These are phyloP conservation scores for Petunia hybrid DNA, from an alignment of 305 asterid genomes.

Conservation along the genomic window DNA sequence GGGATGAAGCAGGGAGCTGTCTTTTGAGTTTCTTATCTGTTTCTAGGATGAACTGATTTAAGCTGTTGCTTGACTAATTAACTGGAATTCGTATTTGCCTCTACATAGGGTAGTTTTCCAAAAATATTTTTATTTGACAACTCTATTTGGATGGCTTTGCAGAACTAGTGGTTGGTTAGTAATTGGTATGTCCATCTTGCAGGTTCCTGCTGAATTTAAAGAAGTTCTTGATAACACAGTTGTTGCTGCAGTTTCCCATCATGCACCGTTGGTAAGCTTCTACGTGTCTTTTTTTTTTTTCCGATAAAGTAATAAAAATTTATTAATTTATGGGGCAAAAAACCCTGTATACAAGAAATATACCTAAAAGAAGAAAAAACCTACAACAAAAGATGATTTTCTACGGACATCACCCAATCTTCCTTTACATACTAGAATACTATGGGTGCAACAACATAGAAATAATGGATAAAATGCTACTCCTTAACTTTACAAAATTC, in stretches of 20 bases:
- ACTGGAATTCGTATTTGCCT: constrained; percentile 13
- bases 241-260: constrained; percentile 81
- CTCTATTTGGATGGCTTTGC: constrained; percentile 26
- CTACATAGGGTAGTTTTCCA: not conserved
- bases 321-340: no score
- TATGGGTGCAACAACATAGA: no score
- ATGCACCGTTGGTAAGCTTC: constrained; percentile 77
- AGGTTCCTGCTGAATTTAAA: constrained; percentile 97
- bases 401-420: no score
- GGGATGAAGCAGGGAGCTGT: not conserved
- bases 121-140: not conserved
- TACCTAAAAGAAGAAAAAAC: no score
- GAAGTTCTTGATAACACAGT: constrained; percentile 93
- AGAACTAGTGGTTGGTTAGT: constrained; percentile 30
- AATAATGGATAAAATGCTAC: no score
- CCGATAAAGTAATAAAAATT: not conserved
- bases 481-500: no score
- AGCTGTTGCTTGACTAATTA: constrained; percentile 23
- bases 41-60: constrained; percentile 24
- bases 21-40: constrained; percentile 26
- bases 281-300: constrained; percentile 30
- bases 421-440: no score
- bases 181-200: constrained; percentile 41
- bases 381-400: no score
- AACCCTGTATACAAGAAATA: no score